Conservation (phyloP, 495 filamentous ascomycete genomes). For the Endocarpon pusillum region DNA sequence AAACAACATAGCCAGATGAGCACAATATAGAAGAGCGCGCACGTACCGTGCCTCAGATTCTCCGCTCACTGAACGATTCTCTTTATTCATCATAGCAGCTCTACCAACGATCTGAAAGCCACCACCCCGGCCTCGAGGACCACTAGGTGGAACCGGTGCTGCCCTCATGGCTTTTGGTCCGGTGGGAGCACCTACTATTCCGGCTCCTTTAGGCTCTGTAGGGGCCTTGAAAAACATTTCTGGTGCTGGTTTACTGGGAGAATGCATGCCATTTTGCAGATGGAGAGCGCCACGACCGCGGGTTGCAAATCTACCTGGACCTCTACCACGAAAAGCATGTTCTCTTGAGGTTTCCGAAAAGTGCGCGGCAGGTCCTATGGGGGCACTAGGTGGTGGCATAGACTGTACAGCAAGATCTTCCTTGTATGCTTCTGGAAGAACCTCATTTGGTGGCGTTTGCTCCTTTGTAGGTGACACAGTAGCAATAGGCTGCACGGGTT, state of each 20-base stretch:
- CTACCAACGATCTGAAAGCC: conserved; percentile 12
- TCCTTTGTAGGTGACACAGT: no score
- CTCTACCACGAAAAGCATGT: conserved; percentile 5
- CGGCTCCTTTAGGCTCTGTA: conserved; percentile 31
- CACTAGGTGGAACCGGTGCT: conserved; percentile 44
- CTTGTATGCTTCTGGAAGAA: no score
- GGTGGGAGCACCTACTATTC: conserved; percentile 69
- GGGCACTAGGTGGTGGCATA: conserved; percentile 13
- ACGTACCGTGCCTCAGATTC: no score
- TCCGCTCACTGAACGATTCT: no score
- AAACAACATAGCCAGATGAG: no score
- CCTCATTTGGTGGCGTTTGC: no score
- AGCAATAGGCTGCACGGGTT: no score
- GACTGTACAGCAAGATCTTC: conserved; percentile 1
- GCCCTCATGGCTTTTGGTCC: conserved; percentile 88
- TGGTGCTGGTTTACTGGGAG: conserved; percentile 8
- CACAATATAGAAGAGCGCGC: no score
- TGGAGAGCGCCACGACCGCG: conserved; percentile 11
- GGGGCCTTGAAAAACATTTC: conserved; percentile 14
- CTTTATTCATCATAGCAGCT: conserved; percentile 6
- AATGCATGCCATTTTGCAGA: conserved; percentile 9
- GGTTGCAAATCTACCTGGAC: conserved; percentile 13
- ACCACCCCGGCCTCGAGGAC: conserved; percentile 46
- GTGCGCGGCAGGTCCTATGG: conserved; percentile 11
- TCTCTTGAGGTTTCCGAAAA: conserved; percentile 4